These are phyloP conservation scores for Dactylonectria estremocensis DNA, from an alignment of 2,329 filamentous ascomycete genomes.

Conservation along the genomic window DNA sequence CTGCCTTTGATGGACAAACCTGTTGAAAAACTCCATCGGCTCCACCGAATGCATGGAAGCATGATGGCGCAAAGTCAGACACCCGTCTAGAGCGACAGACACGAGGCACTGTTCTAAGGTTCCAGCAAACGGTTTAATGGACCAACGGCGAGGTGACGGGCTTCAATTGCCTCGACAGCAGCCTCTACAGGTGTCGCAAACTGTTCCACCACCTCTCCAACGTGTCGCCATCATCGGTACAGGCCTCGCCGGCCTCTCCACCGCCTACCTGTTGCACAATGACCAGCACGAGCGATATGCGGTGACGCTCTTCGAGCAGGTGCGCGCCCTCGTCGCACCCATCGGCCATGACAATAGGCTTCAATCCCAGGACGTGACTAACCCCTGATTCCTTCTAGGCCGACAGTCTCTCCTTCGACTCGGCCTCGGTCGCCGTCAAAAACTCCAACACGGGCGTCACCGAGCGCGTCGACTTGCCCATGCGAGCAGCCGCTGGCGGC, in stretches of 20 bases:
- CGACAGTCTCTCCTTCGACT: constrained; percentile 54
- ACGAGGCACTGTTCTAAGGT: neutral
- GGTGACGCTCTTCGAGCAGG: constrained; percentile 58
- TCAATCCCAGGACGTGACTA: neutral
- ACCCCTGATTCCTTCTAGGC: constrained; percentile 44
- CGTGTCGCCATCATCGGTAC: constrained; percentile 55
- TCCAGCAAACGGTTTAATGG: neutral
- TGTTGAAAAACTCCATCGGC: neutral
- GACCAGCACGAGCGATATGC: constrained; percentile 50
- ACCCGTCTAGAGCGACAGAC: neutral
- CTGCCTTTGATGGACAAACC: no score
- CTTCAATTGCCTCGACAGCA: neutral
- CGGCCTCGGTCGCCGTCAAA: constrained; percentile 55
- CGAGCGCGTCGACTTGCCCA: constrained; percentile 58
- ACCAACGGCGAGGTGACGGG: neutral
- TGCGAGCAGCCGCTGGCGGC: constrained; percentile 56
- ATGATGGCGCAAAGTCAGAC: constrained; percentile 6
- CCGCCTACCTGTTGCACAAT: constrained; percentile 53
- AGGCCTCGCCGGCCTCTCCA: constrained; percentile 56
- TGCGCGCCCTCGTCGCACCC: constrained; percentile 29
- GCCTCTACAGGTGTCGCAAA: neutral
- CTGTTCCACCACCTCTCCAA: neutral
- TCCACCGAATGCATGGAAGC: neutral
- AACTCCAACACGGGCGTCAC: constrained; percentile 48
- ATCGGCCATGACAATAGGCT: neutral